A percentile compares a stretch with the other conserved stretches of the same genome.
These are phyloP conservation scores for Globisporangium cylindrosporum DNA, from an alignment of 352 stramenopile genomes.

Conservation along the genomic window DNA sequence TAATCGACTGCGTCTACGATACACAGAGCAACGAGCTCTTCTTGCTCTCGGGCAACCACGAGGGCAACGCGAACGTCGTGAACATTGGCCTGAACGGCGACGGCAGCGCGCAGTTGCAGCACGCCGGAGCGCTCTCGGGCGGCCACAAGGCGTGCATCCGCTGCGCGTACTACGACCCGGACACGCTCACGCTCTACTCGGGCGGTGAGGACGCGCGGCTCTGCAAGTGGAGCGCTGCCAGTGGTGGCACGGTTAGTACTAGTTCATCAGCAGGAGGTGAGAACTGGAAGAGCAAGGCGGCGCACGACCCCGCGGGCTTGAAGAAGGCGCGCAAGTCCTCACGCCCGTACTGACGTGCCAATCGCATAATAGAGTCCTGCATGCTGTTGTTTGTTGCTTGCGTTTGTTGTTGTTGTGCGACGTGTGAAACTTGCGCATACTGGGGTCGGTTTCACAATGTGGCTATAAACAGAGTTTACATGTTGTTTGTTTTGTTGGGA, in stretches of 20 bases:
- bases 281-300: conserved; percentile 25
- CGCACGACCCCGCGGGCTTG: conserved; percentile 43
- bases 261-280: neutral
- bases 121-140: conserved; percentile 42
- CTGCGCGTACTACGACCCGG: conserved; percentile 68
- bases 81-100: conserved; percentile 46
- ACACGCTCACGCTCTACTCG: conserved; percentile 55
- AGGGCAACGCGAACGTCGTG: conserved; percentile 71
- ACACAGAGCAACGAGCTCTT: conserved; percentile 63
- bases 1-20: conserved; percentile 88
- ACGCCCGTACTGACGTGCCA: conserved; percentile 48
- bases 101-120: conserved; percentile 53
- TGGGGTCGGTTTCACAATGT: neutral
- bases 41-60: conserved; percentile 74
- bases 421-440: neutral
- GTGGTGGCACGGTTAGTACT: neutral
- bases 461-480: neutral
- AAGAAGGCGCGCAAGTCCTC: conserved; percentile 75
- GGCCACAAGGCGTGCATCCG: conserved; percentile 87
- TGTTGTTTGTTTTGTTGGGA: neutral
- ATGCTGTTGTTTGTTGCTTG: neutral
- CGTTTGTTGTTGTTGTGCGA: neutral
- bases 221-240: conserved; percentile 62
- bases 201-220: conserved; percentile 86
- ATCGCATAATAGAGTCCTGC: neutral